Conservation (phyloP, 106 monocot genomes). For the Vanilla planifolia region DNA sequence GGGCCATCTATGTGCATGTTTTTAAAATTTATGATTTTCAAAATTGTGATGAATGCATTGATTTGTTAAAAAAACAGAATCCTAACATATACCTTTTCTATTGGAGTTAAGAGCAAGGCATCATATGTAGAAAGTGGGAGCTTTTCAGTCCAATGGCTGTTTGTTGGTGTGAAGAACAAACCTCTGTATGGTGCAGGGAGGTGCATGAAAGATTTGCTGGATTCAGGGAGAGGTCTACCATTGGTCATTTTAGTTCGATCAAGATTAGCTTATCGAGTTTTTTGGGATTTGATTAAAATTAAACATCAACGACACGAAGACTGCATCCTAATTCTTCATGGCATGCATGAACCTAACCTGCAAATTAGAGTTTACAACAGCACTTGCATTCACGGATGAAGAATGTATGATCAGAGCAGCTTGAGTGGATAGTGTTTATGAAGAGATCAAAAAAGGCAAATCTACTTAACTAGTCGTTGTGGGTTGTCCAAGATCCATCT, state of each 20-base stretch:
- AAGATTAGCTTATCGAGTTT: constrained; percentile 28
- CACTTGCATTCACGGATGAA: constrained; percentile 27
- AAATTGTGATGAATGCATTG: no score
- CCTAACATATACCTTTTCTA: background rate
- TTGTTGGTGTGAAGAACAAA: constrained; percentile 30
- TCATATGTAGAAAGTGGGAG: constrained; percentile 25
- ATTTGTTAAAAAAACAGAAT: no score
- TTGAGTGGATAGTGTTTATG: no score
- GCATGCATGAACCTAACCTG: constrained; percentile 8
- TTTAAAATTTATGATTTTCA: no score
- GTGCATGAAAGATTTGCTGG: constrained; percentile 64
- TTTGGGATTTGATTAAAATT: constrained; percentile 34
- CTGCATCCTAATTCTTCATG: constrained; percentile 32
- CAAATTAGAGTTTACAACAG: constrained; percentile 13
- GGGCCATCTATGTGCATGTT: no score
- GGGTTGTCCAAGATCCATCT: no score
- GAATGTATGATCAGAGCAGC: no score
- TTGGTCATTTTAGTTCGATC: constrained; percentile 27
- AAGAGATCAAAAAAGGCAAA: no score
- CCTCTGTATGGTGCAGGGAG: constrained; percentile 80
- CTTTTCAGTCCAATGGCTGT: constrained; percentile 6
- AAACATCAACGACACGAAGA: constrained; percentile 26
- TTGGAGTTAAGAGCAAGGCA: background rate
- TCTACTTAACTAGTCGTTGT: no score
- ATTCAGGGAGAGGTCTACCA: constrained; percentile 39